Base-by-base conservation (phyloP, 164 flowering plant species). In the Malania oleifera region DNA sequence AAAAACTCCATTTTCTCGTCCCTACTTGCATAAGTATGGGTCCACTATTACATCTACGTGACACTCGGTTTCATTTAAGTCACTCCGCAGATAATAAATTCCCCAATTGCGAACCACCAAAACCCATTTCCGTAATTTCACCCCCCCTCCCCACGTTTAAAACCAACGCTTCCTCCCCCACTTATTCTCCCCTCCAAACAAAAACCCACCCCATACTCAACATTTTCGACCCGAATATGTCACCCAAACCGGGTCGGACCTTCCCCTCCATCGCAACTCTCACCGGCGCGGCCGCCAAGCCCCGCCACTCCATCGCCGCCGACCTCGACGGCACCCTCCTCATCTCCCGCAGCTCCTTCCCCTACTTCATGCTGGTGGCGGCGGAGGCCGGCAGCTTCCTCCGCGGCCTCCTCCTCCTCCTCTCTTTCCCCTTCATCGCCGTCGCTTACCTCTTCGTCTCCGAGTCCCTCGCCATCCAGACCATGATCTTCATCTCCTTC, bases 301-400 rank as follows among this genome's bases (percentile, higher is more conserved):
- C 35, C 39, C 46, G 59, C 59, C 53, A 61, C 13, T 79, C 82
- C 14, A 71, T 89, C 18, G 98, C 96, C 0, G 96, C 98, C 8
- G 98, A 92, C 57, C 86, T 92, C 15, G 96, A 92, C 54, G 98
- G 98, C 7, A 89, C 96, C 11, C 79, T 92, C 15, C 80, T 92
- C 7, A 48, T 76, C 50, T 79, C 85, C 13, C 41, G 85, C 15
- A 81, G 82, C 63, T 80, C 98, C 1, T 81, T 89, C 72, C 96
- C 96, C 1, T 89, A 92, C 78, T 92, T 80, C 84, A 80, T 92
- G 86, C 91, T 92, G 12, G 76, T 92, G 7, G 96, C 98, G 31
- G 55, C 89, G 20, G 98, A 92, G 55, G 96, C 96, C 65, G 98
- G 98, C 0, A 89, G 98, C 70, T 72, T 87, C 44, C 51, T 89